These are phyloP conservation scores for Chaetothyriales sp. DNA, from an alignment of 2,329 filamentous ascomycete genomes.

Conservation along the genomic window DNA sequence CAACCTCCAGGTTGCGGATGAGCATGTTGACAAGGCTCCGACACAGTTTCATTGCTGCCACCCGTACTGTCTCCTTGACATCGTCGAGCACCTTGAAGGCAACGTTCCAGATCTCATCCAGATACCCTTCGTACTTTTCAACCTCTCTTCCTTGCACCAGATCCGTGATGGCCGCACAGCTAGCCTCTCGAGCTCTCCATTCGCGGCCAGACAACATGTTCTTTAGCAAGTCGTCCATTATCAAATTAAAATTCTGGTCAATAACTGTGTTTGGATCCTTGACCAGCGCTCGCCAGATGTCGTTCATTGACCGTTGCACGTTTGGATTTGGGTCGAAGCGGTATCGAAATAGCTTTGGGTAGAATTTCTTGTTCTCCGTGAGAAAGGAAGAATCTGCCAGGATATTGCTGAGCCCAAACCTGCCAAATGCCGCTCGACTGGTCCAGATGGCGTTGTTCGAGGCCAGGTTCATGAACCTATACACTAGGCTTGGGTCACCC, in stretches of 20 bases:
- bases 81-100: slow-evolving; percentile 89
- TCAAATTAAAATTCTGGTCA: slow-evolving; percentile 69
- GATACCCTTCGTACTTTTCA: slow-evolving; percentile 64
- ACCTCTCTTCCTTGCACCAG: slow-evolving; percentile 68
- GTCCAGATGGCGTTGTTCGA: slow-evolving; percentile 96
- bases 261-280: slow-evolving; percentile 68
- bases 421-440: slow-evolving; percentile 86
- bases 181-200: slow-evolving; percentile 85
- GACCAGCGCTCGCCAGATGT: slow-evolving; percentile 93
- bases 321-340: slow-evolving; percentile 89
- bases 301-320: slow-evolving; percentile 88
- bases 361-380: slow-evolving; percentile 79
- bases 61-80: slow-evolving; percentile 79
- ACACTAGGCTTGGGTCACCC: slow-evolving; percentile 87
- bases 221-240: slow-evolving; percentile 72
- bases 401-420: slow-evolving; percentile 83
- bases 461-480: slow-evolving; percentile 95
- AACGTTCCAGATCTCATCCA: slow-evolving; percentile 69
- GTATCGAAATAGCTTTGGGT: slow-evolving; percentile 87
- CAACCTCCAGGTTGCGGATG: slow-evolving; percentile 70
- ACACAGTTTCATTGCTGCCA: slow-evolving; percentile 66
- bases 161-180: slow-evolving; percentile 77
- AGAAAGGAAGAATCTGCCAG: slow-evolving; percentile 67
- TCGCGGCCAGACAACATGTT: slow-evolving; percentile 70
- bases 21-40: slow-evolving; percentile 71